phyloP scores from a whole-genome alignment of 1,284 basidiomycete species.

The Stygiomarasmius scandens region DNA sequence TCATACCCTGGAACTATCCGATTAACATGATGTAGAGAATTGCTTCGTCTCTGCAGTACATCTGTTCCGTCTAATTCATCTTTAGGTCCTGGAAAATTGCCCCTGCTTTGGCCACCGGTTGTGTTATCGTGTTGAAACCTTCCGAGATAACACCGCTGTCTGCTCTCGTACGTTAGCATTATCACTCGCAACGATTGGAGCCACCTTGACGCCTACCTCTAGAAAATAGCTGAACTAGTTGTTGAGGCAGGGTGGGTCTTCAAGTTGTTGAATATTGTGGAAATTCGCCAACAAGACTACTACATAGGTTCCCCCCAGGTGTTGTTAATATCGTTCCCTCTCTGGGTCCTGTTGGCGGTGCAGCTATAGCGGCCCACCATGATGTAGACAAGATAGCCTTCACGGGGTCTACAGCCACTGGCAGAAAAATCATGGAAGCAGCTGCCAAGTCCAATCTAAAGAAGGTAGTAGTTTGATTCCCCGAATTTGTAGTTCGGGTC shows the following conservation, averaged over 20 bases:
- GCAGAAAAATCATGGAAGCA: slow-evolving; percentile 88
- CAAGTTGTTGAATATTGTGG: neutral
- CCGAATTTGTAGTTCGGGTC: neutral
- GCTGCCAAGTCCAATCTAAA: slow-evolving; percentile 94
- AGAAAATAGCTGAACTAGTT: slow-evolving; percentile 83
- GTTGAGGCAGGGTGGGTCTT: slow-evolving; percentile 72
- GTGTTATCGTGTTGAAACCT: slow-evolving; percentile 90
- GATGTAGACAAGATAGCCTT: slow-evolving; percentile 88
- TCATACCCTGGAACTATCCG: slow-evolving; percentile 95
- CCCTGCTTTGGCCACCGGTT: slow-evolving; percentile 87
- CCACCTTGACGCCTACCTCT: slow-evolving; percentile 10
- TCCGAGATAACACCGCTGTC: slow-evolving; percentile 92
- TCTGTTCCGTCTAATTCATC: slow-evolving; percentile 10
- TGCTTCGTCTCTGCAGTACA: slow-evolving; percentile 47
- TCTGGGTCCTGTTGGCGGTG: slow-evolving; percentile 80
- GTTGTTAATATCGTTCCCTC: slow-evolving; percentile 91
- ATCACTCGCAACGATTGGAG: slow-evolving; percentile 1
- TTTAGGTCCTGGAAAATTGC: slow-evolving; percentile 88
- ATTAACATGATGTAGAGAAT: slow-evolving; percentile 64
- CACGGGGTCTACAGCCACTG: slow-evolving; percentile 86
- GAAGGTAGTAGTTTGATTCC: slow-evolving; percentile 51
- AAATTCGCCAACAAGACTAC: slow-evolving; percentile 14
- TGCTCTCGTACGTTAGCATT: slow-evolving; percentile 62
- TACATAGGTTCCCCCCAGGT: slow-evolving; percentile 83
- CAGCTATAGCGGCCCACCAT: slow-evolving; percentile 75